Percentiles rank a stretch among this genome's conserved stretches.
Evolutionary conservation across 495 filamentous ascomycete species (phyloP).

Genomic region (Rhizodiscina lignyota): DNA sequence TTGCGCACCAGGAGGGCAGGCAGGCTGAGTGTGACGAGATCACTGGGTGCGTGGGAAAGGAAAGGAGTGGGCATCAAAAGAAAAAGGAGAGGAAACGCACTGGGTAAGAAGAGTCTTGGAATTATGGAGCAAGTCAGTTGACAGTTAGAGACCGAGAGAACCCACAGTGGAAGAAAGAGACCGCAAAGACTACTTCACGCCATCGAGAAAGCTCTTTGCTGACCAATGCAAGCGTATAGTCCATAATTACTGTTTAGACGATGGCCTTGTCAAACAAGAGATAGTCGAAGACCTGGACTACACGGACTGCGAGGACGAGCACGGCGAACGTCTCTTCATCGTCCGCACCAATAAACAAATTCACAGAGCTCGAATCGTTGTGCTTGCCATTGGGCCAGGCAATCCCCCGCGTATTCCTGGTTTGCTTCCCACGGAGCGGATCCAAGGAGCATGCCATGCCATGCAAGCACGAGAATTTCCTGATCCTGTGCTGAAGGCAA

Average conservation of each 20-base stretch:
- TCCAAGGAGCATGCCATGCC: conserved; percentile 34
- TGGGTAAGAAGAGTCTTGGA: too few relatives aligned
- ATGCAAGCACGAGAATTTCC: conserved; percentile 37
- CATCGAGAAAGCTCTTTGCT: conserved; percentile 35
- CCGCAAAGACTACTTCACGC: conserved; percentile 48
- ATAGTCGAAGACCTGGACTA: conserved; percentile 36
- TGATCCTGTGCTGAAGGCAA: conserved; percentile 23
- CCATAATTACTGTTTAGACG: conserved; percentile 30
- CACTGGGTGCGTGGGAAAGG: too few relatives aligned
- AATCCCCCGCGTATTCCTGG: conserved; percentile 35
- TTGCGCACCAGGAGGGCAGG: too few relatives aligned
- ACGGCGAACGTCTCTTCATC: conserved; percentile 31
- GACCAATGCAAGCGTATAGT: conserved; percentile 38
- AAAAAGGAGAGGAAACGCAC: too few relatives aligned
- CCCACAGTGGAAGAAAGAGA: conserved; percentile 52
- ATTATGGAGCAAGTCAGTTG: too few relatives aligned
- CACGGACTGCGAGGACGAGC: conserved; percentile 15
- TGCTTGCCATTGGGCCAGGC: conserved; percentile 40
- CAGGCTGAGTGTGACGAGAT: too few relatives aligned
- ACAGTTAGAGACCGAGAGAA: too few relatives aligned
- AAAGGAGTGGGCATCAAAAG: too few relatives aligned
- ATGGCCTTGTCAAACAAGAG: conserved; percentile 29
- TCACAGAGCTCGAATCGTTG: conserved; percentile 31
- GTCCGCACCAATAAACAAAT: conserved; percentile 28
- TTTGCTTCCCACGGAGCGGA: conserved; percentile 21